Base-by-base conservation (phyloP, 2,329 filamentous ascomycete genomes). In the Fusarium anthophilum region DNA sequence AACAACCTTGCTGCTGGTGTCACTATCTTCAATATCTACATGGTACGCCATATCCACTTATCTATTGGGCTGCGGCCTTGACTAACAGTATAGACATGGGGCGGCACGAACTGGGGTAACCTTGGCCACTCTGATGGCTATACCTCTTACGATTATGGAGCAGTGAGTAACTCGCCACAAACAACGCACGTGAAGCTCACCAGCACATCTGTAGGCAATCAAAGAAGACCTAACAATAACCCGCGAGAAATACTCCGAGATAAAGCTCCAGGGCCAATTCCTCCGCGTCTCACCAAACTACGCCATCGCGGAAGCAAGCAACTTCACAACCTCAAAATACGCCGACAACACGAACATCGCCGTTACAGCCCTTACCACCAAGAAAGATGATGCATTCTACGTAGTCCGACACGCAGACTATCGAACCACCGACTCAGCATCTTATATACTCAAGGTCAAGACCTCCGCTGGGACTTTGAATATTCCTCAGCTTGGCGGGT, bases 51-150 rank as follows among this genome's bases (percentile, higher is more conserved):
- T 4, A 30, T 12, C 4, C 30, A 9, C 5, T 2, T 0, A 8
- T 12, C n/a, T 0, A n/a, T 10, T 18, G 2, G 10, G 14, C 14
- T 5, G 8, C 4, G 10, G 14, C 7, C 5, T 22, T 22, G 2
- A 81, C 62, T 70, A 8, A 70, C 37, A 6, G 1, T 2, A 5
- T 39, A 89, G 88, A 91, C 88, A 2, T 93, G 88, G 73, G 94
- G 94, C 20, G 94, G 93, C 11, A 95, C 93, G 0, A 96, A 96
- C 79, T 96, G 93, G 94, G 93, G 93, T 0, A 95, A 94, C 70
- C 81, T 94, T 9, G 92, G 93, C 1, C 90, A 94, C 73, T 87
- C 91, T 15, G 91, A 90, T 17, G 90, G 87, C 6, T 91, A 91
- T 69, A 91, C 88, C 0, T 88, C 86, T 0, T 89, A 89, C 54